Evolutionary conservation across 108 stramenopile genomes (phyloP), one percentile per base, ranked within the genome.

Genomic region (Chaetoceros tenuissimus): DNA sequence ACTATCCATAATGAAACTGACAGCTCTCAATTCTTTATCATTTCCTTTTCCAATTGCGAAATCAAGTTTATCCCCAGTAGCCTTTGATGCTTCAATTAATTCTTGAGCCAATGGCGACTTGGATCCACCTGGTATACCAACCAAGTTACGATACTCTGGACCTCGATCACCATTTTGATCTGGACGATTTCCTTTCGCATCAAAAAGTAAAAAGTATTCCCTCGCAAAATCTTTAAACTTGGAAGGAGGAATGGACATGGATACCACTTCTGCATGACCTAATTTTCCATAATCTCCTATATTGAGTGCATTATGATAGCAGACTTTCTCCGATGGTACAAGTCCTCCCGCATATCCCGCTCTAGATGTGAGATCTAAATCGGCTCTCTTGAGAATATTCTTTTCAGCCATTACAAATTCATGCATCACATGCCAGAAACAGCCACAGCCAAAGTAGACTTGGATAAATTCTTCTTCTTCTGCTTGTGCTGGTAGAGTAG

Each of bases 251-350:
- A 91, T 68, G 18, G 53, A 69, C 56, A 94, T 69, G 7, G 79
- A 78, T 19, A 94, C 93, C 17, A 91, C 93, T 72, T 94, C 93
- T 19, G 77, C 93, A 52, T 89, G 89, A 25, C 93, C 93, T 18
- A 89, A 59, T 48, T 75, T 77, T 51, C 93, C 93, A 64, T 94
- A 94, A 51, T 94, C 93, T 22, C 83, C 83, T 17, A 89, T 58
- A 0, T 65, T 24, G 52, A 73, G 74, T 24, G 84, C 64, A 63
- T 94, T 94, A 59, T 94, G 93, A 60, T 94, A 94, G 58, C 93
- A 94, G 0, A 94, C 87, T 22, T 64, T 59, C 16, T 79, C 29
- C 28, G 53, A 78, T 22, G 62, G 54, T 7, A 61, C 58, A 28
- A 60, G 81, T 5, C 86, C 88, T 1, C 94, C 94, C 21, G 90